phyloP scores from a whole-genome alignment of 106 monocot species.

The Apostasia shenzhenica region DNA sequence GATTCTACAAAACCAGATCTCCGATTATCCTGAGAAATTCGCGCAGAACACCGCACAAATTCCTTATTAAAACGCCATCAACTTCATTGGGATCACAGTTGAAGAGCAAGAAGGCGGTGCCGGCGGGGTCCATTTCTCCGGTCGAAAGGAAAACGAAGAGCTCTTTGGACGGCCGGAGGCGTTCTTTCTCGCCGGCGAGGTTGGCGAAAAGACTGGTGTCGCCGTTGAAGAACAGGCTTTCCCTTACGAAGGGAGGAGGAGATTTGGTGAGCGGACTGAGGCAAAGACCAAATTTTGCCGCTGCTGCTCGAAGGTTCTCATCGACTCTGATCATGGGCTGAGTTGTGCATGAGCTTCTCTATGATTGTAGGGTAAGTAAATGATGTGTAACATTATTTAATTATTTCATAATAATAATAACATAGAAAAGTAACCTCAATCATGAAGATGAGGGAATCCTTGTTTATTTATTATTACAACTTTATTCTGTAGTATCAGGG shows the following conservation, averaged over 20 bases:
- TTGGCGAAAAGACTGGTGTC: conserved; percentile 62
- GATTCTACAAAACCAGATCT: conserved; percentile 52
- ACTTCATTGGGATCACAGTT: conserved; percentile 32
- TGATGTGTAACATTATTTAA: too few species aligned
- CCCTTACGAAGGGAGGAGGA: conserved; percentile 15
- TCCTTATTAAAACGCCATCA: conserved; percentile 36
- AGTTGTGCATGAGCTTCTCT: too few species aligned
- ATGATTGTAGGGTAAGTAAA: too few species aligned
- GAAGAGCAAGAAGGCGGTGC: conserved; percentile 24
- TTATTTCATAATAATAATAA: too few species aligned
- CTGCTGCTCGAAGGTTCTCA: conserved; percentile 6
- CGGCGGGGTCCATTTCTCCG: conserved; percentile 7
- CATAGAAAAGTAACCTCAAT: too few species aligned
- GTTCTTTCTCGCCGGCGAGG: conserved; percentile 56
- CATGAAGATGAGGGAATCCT: too few species aligned
- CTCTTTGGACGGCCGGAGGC: conserved; percentile 16
- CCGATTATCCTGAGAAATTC: conserved; percentile 27
- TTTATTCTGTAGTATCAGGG: too few species aligned
- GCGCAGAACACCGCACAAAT: conserved; percentile 40
- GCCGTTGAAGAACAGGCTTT: conserved; percentile 54
- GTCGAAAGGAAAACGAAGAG: not conserved
- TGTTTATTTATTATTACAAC: too few species aligned
- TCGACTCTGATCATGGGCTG: too few species aligned
- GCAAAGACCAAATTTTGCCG: conserved; percentile 18
- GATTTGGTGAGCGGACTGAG: conserved; percentile 32